Conservation (phyloP, 345 rosid genomes). For the Eutrema heterophyllum region DNA sequence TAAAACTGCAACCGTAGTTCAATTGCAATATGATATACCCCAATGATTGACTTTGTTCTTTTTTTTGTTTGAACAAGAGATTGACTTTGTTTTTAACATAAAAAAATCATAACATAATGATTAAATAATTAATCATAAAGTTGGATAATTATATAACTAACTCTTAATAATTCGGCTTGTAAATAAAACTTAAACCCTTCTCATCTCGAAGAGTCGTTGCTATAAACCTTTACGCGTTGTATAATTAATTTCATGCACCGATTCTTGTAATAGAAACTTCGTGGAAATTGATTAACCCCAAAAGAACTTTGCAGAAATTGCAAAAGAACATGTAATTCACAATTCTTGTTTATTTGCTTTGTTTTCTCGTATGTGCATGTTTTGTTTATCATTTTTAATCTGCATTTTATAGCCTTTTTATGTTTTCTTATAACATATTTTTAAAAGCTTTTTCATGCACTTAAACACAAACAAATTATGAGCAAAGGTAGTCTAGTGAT, state of each 20-base stretch:
- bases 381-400: not conserved
- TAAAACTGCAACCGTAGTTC: slow-evolving; percentile 2
- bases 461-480: not conserved
- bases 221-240: not conserved
- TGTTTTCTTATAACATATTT: not conserved
- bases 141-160: too few relatives aligned
- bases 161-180: too few relatives aligned
- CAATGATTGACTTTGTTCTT: slow-evolving; percentile 16
- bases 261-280: not conserved
- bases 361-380: not conserved
- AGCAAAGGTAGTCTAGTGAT: not conserved
- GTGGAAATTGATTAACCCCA: slow-evolving; percentile 3
- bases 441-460: not conserved
- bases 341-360: not conserved
- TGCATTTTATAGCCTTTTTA: not conserved
- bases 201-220: too few relatives aligned
- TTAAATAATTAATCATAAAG: not conserved
- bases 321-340: not conserved
- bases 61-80: not conserved
- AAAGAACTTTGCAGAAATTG: not conserved
- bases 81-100: slow-evolving; percentile 7
- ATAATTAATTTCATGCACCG: not conserved
- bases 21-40: slow-evolving; percentile 1
- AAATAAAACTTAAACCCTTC: too few relatives aligned
- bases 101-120: not conserved